phyloP scores from a whole-genome alignment of 139 green algal species.

The Volvox reticuliferus region DNA sequence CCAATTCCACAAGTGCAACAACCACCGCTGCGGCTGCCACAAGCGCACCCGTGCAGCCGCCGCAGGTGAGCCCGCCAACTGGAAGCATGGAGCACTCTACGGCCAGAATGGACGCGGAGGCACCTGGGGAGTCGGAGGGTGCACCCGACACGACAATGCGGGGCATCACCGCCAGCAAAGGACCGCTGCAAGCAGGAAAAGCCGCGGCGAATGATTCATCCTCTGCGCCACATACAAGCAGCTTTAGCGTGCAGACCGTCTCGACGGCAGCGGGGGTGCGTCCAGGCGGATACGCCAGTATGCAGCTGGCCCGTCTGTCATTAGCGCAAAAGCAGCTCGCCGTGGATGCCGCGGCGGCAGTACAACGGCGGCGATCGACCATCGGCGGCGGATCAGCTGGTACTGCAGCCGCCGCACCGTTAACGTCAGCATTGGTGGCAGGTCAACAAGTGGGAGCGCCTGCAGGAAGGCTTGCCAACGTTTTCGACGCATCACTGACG shows the following conservation, averaged over 20 bases:
- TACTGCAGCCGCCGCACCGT: neutral
- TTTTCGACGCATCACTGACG: too few relatives aligned
- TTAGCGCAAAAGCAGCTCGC: slow-evolving; percentile 11
- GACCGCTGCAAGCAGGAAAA: neutral
- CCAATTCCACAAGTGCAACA: too few relatives aligned
- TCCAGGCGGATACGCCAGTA: slow-evolving; percentile 3
- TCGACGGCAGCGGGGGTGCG: neutral
- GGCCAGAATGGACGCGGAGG: neutral
- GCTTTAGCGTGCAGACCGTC: neutral
- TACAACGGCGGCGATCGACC: neutral
- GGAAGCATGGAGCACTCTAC: too few relatives aligned
- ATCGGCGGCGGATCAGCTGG: neutral
- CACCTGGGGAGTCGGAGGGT: neutral
- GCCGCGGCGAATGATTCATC: neutral
- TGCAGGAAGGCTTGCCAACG: too few relatives aligned
- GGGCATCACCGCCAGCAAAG: neutral
- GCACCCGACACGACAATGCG: too few relatives aligned
- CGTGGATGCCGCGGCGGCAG: neutral
- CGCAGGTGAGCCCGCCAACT: too few relatives aligned
- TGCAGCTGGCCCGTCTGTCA: neutral
- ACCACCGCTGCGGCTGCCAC: neutral
- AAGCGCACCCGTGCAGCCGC: neutral
- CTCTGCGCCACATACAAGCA: neutral
- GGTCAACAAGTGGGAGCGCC: neutral
- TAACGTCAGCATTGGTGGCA: neutral